phyloP scores from a whole-genome alignment of 2,329 filamentous ascomycete species.

The Herpotrichia juniperi region DNA sequence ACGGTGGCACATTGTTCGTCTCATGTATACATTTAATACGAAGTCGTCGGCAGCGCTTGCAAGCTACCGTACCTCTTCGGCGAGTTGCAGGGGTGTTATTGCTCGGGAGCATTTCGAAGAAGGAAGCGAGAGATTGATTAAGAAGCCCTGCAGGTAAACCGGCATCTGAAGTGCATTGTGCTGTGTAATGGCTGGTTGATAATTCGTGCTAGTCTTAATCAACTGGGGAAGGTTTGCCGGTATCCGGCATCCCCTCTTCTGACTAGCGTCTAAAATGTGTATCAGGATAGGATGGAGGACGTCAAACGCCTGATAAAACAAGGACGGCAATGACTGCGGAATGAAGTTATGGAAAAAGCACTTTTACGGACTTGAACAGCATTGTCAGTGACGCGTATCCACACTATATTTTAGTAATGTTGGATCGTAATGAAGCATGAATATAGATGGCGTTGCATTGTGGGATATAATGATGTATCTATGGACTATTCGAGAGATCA shows the following conservation, averaged over 20 bases:
- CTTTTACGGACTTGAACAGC: too few species aligned
- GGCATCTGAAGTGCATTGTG: neutral
- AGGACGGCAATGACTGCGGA: neutral
- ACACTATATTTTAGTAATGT: too few species aligned
- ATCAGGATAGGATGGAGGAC: too few species aligned
- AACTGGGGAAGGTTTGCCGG: neutral
- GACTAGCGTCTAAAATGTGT: too few species aligned
- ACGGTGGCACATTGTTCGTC: neutral
- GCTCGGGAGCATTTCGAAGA: neutral
- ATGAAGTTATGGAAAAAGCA: neutral
- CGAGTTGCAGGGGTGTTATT: neutral
- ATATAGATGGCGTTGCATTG: too few species aligned
- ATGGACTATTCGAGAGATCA: neutral
- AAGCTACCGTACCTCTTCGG: neutral
- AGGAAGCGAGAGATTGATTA: neutral
- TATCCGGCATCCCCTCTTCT: neutral
- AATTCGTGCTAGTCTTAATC: neutral
- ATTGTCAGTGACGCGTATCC: too few species aligned
- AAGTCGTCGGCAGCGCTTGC: neutral
- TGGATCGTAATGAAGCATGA: too few species aligned
- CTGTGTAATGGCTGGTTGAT: neutral
- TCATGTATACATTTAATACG: slow-evolving; percentile 3
- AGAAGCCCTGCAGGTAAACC: neutral
- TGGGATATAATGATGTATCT: neutral
- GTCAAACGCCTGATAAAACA: too few species aligned